A percentile compares a stretch with the other conserved stretches of the same genome.
phyloP scores from a whole-genome alignment of 2,329 filamentous ascomycete genomes.

The Trichophyton simii region DNA sequence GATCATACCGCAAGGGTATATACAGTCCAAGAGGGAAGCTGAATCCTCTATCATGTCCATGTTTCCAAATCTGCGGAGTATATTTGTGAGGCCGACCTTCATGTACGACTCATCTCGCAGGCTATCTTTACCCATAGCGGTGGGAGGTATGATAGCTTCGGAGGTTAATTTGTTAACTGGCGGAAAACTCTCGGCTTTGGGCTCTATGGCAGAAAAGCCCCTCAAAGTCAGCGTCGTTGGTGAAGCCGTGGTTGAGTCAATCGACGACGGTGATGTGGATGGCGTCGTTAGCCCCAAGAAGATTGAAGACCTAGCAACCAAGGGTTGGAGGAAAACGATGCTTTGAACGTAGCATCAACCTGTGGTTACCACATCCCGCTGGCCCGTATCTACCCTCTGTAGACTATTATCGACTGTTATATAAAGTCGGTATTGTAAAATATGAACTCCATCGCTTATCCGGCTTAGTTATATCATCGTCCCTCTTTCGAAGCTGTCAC shows the following conservation, averaged over 20 bases:
- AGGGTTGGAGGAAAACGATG: conserved; percentile 85
- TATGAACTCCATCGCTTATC: conserved; percentile 5
- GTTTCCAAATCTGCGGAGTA: conserved; percentile 61
- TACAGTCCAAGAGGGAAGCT: conserved; percentile 82
- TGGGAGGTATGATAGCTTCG: conserved; percentile 59
- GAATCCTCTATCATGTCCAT: conserved; percentile 60
- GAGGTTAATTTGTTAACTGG: conserved; percentile 67
- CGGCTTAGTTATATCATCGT: conserved; percentile 63
- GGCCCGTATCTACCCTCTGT: conserved; percentile 2
- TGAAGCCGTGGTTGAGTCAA: conserved; percentile 76
- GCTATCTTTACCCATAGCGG: conserved; percentile 75
- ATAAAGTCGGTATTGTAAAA: conserved; percentile 7
- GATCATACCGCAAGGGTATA: conserved; percentile 71
- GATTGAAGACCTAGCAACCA: conserved; percentile 69
- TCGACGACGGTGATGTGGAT: conserved; percentile 58
- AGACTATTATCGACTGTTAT: conserved; percentile 7
- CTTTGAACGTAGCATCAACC: conserved; percentile 38
- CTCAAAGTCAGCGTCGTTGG: conserved; percentile 77
- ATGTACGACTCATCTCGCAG: conserved; percentile 74
- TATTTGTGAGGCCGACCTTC: conserved; percentile 79
- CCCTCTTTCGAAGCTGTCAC: conserved; percentile 93
- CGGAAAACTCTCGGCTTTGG: conserved; percentile 66
- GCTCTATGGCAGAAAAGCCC: conserved; percentile 72
- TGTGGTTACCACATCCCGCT: neutral
- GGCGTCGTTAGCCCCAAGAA: conserved; percentile 66